Percentiles rank a stretch among this genome's conserved stretches.
Evolutionary conservation across 805 yeast species (phyloP).

Genomic region (Crinitomyces ghanaensis): DNA sequence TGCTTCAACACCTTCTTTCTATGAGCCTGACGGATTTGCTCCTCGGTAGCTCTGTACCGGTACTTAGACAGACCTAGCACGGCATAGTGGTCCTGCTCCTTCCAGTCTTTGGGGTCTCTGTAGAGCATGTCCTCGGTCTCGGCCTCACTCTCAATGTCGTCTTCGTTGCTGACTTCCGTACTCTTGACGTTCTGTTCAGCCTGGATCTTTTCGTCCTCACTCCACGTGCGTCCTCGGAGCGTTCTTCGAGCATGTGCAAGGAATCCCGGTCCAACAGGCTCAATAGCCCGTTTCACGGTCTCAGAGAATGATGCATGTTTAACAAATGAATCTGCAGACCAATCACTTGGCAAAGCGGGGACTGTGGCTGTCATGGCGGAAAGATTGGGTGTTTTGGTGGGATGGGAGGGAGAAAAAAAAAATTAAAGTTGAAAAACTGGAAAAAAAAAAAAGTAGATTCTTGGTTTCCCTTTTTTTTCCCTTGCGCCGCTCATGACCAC

Average conservation of each 20-base stretch:
- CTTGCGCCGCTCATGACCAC: background rate
- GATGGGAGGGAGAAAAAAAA: background rate
- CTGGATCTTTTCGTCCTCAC: constrained; percentile 89
- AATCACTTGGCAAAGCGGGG: constrained; percentile 19
- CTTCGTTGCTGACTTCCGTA: constrained; percentile 47
- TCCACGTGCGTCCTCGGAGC: constrained; percentile 95
- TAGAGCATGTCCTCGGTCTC: constrained; percentile 71
- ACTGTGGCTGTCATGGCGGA: constrained; percentile 10
- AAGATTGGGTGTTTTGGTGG: constrained; percentile 2
- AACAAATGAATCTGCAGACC: constrained; percentile 21
- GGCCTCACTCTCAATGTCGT: constrained; percentile 44
- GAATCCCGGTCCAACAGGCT: constrained; percentile 94
- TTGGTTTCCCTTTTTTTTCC: background rate
- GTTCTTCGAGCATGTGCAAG: constrained; percentile 95
- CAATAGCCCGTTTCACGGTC: constrained; percentile 50
- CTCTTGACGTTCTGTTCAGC: constrained; percentile 74
- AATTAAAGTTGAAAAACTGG: too few relatives aligned
- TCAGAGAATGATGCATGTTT: constrained; percentile 20
- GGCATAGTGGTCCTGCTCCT: constrained; percentile 88
- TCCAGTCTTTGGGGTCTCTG: constrained; percentile 98
- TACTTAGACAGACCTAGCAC: constrained; percentile 88
- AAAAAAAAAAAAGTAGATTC: background rate
- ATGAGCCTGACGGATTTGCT: constrained; percentile 92
- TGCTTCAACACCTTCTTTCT: constrained; percentile 92
- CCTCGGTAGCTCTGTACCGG: constrained; percentile 84